Conservation (phyloP, 345 rosid species). For the Euphorbia tirucalli region DNA sequence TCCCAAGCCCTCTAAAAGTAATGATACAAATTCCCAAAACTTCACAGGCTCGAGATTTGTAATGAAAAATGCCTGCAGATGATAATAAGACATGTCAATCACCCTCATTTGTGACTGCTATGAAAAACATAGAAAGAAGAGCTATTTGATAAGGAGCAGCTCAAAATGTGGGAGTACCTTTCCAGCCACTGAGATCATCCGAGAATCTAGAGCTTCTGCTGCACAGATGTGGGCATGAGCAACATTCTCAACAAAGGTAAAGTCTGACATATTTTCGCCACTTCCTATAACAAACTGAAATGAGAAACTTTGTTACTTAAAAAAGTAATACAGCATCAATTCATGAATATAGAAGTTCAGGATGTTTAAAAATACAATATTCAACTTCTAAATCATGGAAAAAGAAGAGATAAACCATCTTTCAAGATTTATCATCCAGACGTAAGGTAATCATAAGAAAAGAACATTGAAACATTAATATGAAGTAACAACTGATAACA, state of each 20-base stretch:
- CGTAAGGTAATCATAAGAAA: too few relatives aligned
- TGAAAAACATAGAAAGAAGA: background rate
- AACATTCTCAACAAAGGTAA: constrained; percentile 84
- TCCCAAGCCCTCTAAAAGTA: constrained; percentile 67
- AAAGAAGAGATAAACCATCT: background rate
- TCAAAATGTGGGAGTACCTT: constrained; percentile 50
- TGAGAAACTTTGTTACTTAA: constrained; percentile 40
- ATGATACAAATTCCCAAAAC: constrained; percentile 76
- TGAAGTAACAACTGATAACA: background rate
- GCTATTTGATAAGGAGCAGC: background rate
- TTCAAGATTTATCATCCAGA: constrained; percentile 1
- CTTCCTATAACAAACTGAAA: constrained; percentile 83
- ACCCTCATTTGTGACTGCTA: constrained; percentile 7
- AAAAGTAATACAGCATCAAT: background rate
- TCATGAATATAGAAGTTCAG: background rate
- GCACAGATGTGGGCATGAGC: constrained; percentile 84
- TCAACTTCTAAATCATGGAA: background rate
- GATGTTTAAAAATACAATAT: background rate
- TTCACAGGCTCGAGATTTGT: constrained; percentile 73
- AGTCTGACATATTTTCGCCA: constrained; percentile 85
- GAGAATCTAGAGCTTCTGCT: constrained; percentile 67
- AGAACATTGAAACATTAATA: too few relatives aligned
- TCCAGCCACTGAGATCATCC: constrained; percentile 72
- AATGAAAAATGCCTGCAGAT: constrained; percentile 80
- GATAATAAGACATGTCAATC: constrained; percentile 8